These are phyloP conservation scores for Diaporthe aspalathi DNA, from an alignment of 2,329 filamentous ascomycete species.

Conservation along the genomic window DNA sequence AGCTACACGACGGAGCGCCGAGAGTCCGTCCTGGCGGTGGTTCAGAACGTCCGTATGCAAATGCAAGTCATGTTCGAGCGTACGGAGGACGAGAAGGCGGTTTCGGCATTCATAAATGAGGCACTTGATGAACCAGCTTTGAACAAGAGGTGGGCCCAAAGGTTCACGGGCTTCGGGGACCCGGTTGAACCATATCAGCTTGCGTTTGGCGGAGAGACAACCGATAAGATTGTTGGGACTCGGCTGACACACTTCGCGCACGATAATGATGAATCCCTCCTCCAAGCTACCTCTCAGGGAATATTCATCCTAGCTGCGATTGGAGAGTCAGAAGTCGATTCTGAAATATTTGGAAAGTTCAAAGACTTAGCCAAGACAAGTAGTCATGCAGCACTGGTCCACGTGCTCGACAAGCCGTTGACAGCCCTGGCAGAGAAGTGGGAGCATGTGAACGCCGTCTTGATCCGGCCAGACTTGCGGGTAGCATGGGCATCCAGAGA, in stretches of 20 bases:
- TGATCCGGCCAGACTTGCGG: slow-evolving; percentile 36
- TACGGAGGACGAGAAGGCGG: slow-evolving; percentile 14
- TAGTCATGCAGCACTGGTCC: not conserved
- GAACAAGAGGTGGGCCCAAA: slow-evolving; percentile 27
- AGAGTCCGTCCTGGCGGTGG: slow-evolving; percentile 6
- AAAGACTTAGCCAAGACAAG: not conserved
- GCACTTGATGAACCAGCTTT: slow-evolving; percentile 24
- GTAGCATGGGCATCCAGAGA: slow-evolving; percentile 34
- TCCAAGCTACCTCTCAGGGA: not conserved
- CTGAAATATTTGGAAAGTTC: not conserved
- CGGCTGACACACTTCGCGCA: slow-evolving; percentile 26
- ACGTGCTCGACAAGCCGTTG: not conserved
- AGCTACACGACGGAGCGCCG: slow-evolving; percentile 34
- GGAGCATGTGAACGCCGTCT: slow-evolving; percentile 17
- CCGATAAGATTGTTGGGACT: slow-evolving; percentile 16
- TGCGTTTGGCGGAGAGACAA: not conserved
- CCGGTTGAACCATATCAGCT: slow-evolving; percentile 33
- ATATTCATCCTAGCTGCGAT: slow-evolving; percentile 37
- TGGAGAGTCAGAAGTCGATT: not conserved
- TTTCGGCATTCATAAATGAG: slow-evolving; percentile 31
- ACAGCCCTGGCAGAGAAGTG: slow-evolving; percentile 16
- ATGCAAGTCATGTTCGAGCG: not conserved
- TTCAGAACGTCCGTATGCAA: slow-evolving; percentile 17
- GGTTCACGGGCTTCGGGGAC: slow-evolving; percentile 34
- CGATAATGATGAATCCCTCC: not conserved